Base-by-base conservation (phyloP, 148 eudicot genomes). In the Diospyros kaki region DNA sequence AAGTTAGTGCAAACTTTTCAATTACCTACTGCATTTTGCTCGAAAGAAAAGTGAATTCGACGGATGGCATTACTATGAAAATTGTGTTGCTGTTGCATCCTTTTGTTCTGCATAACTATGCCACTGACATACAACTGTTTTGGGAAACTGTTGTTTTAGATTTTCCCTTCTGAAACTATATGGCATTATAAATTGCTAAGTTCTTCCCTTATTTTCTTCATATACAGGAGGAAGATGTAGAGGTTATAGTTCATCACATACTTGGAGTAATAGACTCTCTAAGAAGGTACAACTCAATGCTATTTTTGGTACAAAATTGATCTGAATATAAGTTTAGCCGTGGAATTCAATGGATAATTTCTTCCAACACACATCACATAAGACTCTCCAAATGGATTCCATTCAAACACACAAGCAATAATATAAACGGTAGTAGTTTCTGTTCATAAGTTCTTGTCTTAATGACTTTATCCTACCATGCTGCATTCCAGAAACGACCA, bases 181-280 rank as follows among this genome's bases (percentile, higher is more conserved):
- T 17, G 18, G 53, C 9, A 52, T 41, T 46, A 43, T 52, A 1
- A 52, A 48, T 40, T 41, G 68, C 39, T 9, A 28, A 46, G 9
- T 40, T 64, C 17, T 44, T 5, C 69, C 9, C 40, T 39, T 53
- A 39, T 56, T 62, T 61, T 13, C 13, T 73, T 58, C 55, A 11
- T 44, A 42, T 90, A 88, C 75, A 90, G 98, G 97, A 87, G 83
- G 97, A 92, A 82, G 94, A 92, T 73, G 94, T 92, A 59, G 96
- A 88, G 15, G 81, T 92, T 68, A 85, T 94, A 28, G 77, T 87
- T 82, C 90, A 92, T 83, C 98, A 94, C 81, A 84, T 92, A 72
- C 79, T 78, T 55, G 98, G 98, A 56, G 85, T 86, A 54, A 85
- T 92, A 41, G 90, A 92, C 66, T 92, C 93, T 38, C 82, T 89